Conservation (phyloP, 352 stramenopile genomes). For the Phytophthora parvispora region DNA sequence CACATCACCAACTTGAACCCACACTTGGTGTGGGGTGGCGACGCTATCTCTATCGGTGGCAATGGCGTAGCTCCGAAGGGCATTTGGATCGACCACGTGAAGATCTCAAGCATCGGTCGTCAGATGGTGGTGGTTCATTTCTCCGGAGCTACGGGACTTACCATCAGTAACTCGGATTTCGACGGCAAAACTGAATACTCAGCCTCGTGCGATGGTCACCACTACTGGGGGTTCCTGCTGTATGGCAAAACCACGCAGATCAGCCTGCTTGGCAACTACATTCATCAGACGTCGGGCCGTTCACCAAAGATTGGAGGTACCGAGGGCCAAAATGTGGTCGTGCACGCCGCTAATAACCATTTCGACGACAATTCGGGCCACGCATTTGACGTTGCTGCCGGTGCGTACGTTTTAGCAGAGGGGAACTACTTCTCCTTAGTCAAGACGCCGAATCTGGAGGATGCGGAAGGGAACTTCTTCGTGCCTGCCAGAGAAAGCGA, state of each 20-base stretch:
- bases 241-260: slow-evolving; percentile 40
- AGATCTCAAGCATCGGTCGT: slow-evolving; percentile 45
- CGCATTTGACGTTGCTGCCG: neutral
- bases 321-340: neutral
- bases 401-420: slow-evolving; percentile 1
- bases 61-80: slow-evolving; percentile 26
- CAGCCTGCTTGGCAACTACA: slow-evolving; percentile 52
- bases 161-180: slow-evolving; percentile 54
- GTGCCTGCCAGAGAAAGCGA: neutral
- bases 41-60: slow-evolving; percentile 36
- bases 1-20: slow-evolving; percentile 69
- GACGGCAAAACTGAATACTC: slow-evolving; percentile 10
- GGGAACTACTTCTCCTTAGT: slow-evolving; percentile 7
- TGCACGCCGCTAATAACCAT: slow-evolving; percentile 6
- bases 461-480: neutral
- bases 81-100: slow-evolving; percentile 65
- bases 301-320: slow-evolving; percentile 44
- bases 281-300: slow-evolving; percentile 55
- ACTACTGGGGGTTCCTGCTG: slow-evolving; percentile 56
- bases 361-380: slow-evolving; percentile 3
- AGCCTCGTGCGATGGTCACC: slow-evolving; percentile 8
- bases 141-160: slow-evolving; percentile 33
- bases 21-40: slow-evolving; percentile 48
- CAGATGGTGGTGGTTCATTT: slow-evolving; percentile 55
- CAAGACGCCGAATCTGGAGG: neutral